These are phyloP conservation scores for Pulveroboletus sp. DNA, from an alignment of 768 basidiomycete species.

Conservation along the genomic window DNA sequence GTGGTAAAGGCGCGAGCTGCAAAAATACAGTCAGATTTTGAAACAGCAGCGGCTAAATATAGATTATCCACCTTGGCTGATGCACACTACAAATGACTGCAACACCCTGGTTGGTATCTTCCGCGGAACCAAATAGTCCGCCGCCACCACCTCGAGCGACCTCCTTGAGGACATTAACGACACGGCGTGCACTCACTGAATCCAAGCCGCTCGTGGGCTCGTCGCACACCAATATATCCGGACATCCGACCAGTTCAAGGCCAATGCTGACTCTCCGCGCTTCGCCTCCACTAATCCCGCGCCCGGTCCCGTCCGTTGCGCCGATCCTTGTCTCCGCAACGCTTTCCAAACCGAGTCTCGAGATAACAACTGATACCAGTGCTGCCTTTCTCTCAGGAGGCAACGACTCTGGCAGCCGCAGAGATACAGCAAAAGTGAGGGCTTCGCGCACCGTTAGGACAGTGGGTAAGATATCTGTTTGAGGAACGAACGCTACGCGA, in stretches of 20 bases:
- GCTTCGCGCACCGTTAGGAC: conserved; percentile 79
- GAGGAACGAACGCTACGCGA: conserved; percentile 80
- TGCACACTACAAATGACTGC: conserved; percentile 86
- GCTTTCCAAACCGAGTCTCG: conserved; percentile 69
- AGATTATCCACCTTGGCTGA: conserved; percentile 61
- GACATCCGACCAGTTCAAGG: conserved; percentile 78
- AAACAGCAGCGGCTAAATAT: background rate
- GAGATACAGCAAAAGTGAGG: conserved; percentile 77
- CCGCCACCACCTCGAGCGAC: conserved; percentile 53
- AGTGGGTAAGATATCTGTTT: conserved; percentile 78
- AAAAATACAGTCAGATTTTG: background rate
- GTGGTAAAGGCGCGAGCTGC: conserved; percentile 76
- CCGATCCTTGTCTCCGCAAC: conserved; percentile 69
- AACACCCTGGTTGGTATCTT: conserved; percentile 51
- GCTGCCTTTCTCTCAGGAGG: conserved; percentile 55
- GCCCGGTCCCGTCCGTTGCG: conserved; percentile 56
- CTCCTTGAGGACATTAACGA: conserved; percentile 69
- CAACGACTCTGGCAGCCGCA: conserved; percentile 76
- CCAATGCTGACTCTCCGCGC: conserved; percentile 89
- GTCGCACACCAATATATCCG: conserved; percentile 82
- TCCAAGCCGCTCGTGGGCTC: conserved; percentile 84
- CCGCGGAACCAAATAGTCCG: conserved; percentile 17
- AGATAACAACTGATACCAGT: conserved; percentile 65
- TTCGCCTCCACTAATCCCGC: conserved; percentile 91
- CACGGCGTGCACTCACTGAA: conserved; percentile 78